Evolutionary conservation across 2,329 filamentous ascomycete species (phyloP).

Genomic region (Aspergillus carbonarius): DNA sequence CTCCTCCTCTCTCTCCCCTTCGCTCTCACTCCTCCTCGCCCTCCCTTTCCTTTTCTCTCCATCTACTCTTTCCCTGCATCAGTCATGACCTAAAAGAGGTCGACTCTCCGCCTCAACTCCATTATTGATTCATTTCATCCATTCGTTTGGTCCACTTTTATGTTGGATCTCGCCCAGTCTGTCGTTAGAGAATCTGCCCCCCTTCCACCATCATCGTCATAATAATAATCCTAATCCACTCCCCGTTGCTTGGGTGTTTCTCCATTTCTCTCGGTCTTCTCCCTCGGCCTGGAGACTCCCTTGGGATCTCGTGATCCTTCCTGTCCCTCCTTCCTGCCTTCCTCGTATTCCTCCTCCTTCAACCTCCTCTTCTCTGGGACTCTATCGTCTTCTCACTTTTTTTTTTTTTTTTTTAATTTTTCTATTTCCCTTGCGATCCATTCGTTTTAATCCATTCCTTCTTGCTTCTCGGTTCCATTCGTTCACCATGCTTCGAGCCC

Average conservation of each 20-base stretch:
- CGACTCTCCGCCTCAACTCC: background rate
- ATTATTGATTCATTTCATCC: background rate
- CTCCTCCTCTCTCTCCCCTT: background rate
- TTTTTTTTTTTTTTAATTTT: background rate
- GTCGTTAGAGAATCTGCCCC: background rate
- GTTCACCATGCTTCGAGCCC: conserved; percentile 47
- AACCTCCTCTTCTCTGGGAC: background rate
- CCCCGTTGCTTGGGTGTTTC: background rate
- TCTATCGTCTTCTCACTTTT: background rate
- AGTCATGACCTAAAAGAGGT: background rate
- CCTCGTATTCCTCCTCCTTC: background rate
- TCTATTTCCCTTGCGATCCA: background rate
- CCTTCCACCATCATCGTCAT: background rate
- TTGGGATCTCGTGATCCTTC: conserved; percentile 3
- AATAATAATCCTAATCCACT: background rate
- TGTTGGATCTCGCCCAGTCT: background rate
- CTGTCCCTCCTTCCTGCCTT: background rate
- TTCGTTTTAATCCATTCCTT: background rate
- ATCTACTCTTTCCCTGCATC: background rate
- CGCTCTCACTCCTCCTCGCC: background rate
- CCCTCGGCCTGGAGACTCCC: background rate
- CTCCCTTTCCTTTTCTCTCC: background rate
- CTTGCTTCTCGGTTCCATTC: background rate
- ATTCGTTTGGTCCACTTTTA: conserved; percentile 1
- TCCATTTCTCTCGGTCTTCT: background rate